phyloP scores from a whole-genome alignment of 2,329 filamentous ascomycete genomes.

The Fusarium hainanense region DNA sequence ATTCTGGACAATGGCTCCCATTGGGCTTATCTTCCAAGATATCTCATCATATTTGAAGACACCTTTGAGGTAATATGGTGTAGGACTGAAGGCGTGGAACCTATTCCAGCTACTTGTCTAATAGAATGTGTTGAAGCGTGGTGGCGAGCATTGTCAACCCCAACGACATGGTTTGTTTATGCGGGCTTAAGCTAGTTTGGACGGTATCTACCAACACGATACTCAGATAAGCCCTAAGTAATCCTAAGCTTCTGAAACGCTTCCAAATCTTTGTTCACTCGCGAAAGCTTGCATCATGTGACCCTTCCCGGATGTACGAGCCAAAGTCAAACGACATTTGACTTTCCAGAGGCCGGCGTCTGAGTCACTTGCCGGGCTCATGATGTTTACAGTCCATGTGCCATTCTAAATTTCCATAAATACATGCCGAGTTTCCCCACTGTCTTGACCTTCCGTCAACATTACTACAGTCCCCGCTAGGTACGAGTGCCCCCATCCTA shows the following conservation, averaged over 20 bases:
- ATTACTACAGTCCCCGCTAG: not conserved
- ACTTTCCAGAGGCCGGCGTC: not conserved
- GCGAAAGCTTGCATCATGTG: not conserved
- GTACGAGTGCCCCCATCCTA: not conserved
- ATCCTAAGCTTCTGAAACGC: no score
- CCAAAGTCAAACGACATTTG: not conserved
- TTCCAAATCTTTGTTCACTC: not conserved
- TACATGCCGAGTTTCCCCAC: not conserved
- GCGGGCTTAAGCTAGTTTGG: no score
- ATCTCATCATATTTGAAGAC: fast-evolving
- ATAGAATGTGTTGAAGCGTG: no score
- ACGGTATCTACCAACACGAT: no score
- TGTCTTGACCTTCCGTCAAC: fast-evolving
- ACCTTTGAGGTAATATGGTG: no score
- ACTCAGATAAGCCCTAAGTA: no score
- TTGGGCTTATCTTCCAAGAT: no score
- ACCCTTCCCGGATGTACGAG: not conserved
- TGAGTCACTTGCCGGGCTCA: fast-evolving
- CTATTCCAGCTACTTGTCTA: no score
- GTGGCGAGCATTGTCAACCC: no score
- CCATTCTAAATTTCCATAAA: not conserved
- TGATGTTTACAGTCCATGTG: not conserved
- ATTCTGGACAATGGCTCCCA: no score
- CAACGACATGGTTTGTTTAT: no score
- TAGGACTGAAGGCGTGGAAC: no score